Conservation (phyloP, 2,329 filamentous ascomycete genomes). For the Neofusicoccum parvum region DNA sequence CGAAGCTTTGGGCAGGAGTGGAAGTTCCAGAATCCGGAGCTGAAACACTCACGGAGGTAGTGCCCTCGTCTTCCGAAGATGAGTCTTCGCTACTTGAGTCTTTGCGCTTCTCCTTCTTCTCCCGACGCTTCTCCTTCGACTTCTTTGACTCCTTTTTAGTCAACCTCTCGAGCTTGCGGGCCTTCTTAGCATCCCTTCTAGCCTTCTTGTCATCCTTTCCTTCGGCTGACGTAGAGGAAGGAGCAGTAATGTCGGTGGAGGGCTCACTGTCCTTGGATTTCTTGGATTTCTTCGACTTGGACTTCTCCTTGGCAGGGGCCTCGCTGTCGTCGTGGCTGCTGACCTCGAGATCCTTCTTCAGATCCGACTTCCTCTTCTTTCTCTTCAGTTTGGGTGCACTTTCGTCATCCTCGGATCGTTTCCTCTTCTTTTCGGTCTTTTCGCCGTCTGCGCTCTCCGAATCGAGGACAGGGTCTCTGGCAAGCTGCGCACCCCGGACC, state of each 20-base stretch:
- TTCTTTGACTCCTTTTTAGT: slow-evolving; percentile 52
- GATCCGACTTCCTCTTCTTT: slow-evolving; percentile 40
- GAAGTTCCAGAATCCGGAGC: slow-evolving; percentile 31
- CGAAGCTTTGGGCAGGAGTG: slow-evolving; percentile 47
- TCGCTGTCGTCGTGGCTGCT: slow-evolving; percentile 7
- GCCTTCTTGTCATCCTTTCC: slow-evolving; percentile 46
- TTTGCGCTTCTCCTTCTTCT: slow-evolving; percentile 44
- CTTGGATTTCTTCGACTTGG: slow-evolving; percentile 39
- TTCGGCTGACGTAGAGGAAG: slow-evolving; percentile 27
- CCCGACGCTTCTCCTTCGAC: slow-evolving; percentile 41
- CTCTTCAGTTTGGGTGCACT: slow-evolving; percentile 38
- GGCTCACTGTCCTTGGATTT: slow-evolving; percentile 26
- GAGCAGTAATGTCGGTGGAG: slow-evolving; percentile 24
- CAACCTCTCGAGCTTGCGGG: slow-evolving; percentile 49
- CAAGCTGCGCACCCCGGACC: slow-evolving; percentile 32
- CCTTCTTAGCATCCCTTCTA: slow-evolving; percentile 26
- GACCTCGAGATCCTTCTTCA: slow-evolving; percentile 28
- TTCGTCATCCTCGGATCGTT: slow-evolving; percentile 35
- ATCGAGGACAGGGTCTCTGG: not conserved
- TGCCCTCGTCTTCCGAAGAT: slow-evolving; percentile 29
- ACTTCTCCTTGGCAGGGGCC: slow-evolving; percentile 28
- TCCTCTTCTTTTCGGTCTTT: slow-evolving; percentile 33
- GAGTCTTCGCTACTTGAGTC: slow-evolving; percentile 24
- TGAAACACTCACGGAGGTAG: slow-evolving; percentile 43
- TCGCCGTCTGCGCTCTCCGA: slow-evolving; percentile 10